Conservation (phyloP, 2,329 filamentous ascomycete species). For the Curvularia hawaiiensis region DNA sequence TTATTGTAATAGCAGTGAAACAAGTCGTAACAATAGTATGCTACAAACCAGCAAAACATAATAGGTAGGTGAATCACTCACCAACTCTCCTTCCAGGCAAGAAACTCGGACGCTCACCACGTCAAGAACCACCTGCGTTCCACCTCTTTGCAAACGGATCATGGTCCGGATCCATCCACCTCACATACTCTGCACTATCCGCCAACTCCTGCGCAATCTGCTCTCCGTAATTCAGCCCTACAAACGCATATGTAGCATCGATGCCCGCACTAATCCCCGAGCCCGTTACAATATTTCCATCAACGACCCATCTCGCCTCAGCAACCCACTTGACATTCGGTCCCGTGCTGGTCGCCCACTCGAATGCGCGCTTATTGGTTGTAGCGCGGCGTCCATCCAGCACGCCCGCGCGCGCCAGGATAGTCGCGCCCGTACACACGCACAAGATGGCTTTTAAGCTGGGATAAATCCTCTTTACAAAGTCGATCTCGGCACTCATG, state of each 20-base stretch:
- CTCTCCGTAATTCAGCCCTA: conserved; percentile 59
- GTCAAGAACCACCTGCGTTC: conserved; percentile 6
- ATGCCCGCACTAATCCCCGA: conserved; percentile 69
- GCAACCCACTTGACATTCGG: conserved; percentile 64
- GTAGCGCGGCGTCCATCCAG: conserved; percentile 65
- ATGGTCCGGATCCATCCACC: conserved; percentile 53
- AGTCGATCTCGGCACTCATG: conserved; percentile 49
- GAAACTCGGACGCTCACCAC: background rate
- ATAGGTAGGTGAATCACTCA: background rate
- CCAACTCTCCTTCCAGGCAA: background rate
- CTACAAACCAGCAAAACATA: background rate
- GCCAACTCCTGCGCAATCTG: conserved; percentile 56
- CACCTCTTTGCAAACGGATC: conserved; percentile 60
- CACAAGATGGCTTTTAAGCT: conserved; percentile 62
- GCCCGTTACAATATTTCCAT: conserved; percentile 69
- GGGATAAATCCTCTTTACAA: conserved; percentile 55
- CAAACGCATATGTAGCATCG: conserved; percentile 62
- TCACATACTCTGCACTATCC: conserved; percentile 60
- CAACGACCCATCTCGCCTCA: conserved; percentile 58
- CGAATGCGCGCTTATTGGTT: conserved; percentile 66
- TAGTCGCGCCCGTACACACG: conserved; percentile 66
- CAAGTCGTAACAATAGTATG: background rate
- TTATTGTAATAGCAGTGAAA: background rate
- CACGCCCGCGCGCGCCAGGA: conserved; percentile 63
- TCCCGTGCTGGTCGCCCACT: conserved; percentile 44